Evolutionary conservation across 805 yeast genomes (phyloP), one percentile per base, ranked within the genome.

Genomic region (Nakazawaea pomicola): DNA sequence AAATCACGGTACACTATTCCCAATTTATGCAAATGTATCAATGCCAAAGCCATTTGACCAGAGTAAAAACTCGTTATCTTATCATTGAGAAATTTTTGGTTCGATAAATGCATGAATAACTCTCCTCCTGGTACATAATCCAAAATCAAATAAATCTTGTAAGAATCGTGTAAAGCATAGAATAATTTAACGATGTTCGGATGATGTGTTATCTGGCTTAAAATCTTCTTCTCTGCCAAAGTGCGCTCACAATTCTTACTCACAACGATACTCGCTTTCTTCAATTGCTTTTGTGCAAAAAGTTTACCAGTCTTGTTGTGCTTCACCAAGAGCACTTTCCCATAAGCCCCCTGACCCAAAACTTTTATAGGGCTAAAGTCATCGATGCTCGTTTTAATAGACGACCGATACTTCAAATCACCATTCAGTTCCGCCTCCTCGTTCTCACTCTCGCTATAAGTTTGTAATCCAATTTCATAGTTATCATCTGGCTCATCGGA

Each of bases 101-200:
- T 64, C 10, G 80, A 74, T 47, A 80, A 58, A 56, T 80, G 86
- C 43, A 74, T 77, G 53, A 75, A 88, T 28, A 88, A 60, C 57
- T 88, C 96, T 18, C 96, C 96, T 6, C 96, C 96, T 39, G 86
- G 90, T 14, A 90, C 78, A 55, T 83, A 88, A 56, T 88, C 95
- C 35, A 88, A 59, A 23, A 86, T 68, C 33, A 88, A 56, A 54
- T 88, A 89, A 27, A 89, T 74, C 55, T 83, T 85, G 40, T 78
- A 74, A 41, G 73, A 64, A 54, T 89, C 96, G 60, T 89, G 96
- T 46, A 88, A 73, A 0, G 96, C 90, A 52, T 84, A 88, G 54
- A 74, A 86, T 18, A 88, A 65, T 56, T 82, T 82, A 17, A 87
- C 95, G 45, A 88, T 85, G 52, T 82, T 83, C 1, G 89, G 88